Evolutionary conservation across 306 rosid species (phyloP).

Genomic region (Trifolium dubium): DNA sequence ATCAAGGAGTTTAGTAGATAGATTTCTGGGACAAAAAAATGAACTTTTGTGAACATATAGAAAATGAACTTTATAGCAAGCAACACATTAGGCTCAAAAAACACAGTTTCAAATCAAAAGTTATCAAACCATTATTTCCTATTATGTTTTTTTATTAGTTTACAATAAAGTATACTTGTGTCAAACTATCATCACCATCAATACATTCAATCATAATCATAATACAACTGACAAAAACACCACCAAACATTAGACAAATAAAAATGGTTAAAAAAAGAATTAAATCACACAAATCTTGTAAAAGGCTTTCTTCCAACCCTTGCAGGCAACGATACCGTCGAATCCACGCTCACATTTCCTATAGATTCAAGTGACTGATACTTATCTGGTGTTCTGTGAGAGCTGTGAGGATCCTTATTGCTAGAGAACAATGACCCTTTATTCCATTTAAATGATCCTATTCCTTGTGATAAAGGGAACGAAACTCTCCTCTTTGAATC

Average conservation of each 20-base stretch:
- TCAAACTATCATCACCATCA: constrained; percentile 60
- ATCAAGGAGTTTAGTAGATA: background rate
- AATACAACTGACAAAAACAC: constrained; percentile 49
- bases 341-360: constrained; percentile 83
- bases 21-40: background rate
- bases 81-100: constrained; percentile 26
- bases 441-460: constrained; percentile 84
- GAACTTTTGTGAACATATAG: background rate
- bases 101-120: constrained; percentile 41
- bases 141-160: constrained; percentile 63
- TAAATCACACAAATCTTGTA: constrained; percentile 96
- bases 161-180: constrained; percentile 59
- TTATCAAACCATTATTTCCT: constrained; percentile 59
- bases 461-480: constrained; percentile 78
- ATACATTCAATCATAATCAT: constrained; percentile 58
- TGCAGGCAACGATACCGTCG: constrained; percentile 80
- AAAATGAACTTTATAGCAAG: constrained; percentile 25
- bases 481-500: constrained; percentile 81
- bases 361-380: constrained; percentile 64
- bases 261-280: constrained; percentile 55
- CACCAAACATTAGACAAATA: constrained; percentile 43
- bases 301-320: constrained; percentile 91
- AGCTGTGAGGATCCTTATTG: constrained; percentile 54
- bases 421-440: constrained; percentile 65
- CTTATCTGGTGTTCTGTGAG: constrained; percentile 60